Base-by-base conservation (phyloP, 2,329 filamentous ascomycete genomes). In the Zalaria obscura region DNA sequence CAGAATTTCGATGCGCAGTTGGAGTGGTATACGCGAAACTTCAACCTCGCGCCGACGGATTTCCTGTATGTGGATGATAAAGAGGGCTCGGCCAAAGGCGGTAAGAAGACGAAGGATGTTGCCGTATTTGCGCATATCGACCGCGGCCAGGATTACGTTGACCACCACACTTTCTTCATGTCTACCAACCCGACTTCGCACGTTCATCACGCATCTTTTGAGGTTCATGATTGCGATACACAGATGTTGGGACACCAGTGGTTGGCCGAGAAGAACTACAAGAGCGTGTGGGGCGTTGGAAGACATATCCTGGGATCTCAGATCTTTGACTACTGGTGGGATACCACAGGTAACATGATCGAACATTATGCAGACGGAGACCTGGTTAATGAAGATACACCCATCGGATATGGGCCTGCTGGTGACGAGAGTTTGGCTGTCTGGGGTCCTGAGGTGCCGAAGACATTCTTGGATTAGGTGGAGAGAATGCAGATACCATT, bases 291-390 rank as follows among this genome's bases (percentile, higher is more conserved):
- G 80, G 80, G 80, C 2, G 73, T 85, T 0, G 80, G 80, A 0
- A 60, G 80, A 40, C 80, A 84, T 62, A 70, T 83, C 25, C 66
- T 83, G 50, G 80, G 80, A 3, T 76, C 70, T 47, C 80, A 83
- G 60, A 75, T 84, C 40, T 85, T 84, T 50, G 78, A 83, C 52
- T 83, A 82, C 56, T 82, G 77, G 77, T 78, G 73, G 52, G 78
- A 82, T 57, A 72, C 73, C 0, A 68, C 64, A 3, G 65, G 66
- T 0, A 78, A 79, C 52, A 79, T 81, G 57, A 49, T 56, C 38
- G 56, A 59, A 44, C 56, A 59, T 44, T 84, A 83, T 50, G 74
- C 78, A 10, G 80, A 83, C 55, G 79, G 80, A 1, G 80, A 84
- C 58, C 50, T 80, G 48, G 68, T 83, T 2, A 76, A 76, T 18